phyloP scores from a whole-genome alignment of 495 filamentous ascomycete species.

The Terfezia claveryi region DNA sequence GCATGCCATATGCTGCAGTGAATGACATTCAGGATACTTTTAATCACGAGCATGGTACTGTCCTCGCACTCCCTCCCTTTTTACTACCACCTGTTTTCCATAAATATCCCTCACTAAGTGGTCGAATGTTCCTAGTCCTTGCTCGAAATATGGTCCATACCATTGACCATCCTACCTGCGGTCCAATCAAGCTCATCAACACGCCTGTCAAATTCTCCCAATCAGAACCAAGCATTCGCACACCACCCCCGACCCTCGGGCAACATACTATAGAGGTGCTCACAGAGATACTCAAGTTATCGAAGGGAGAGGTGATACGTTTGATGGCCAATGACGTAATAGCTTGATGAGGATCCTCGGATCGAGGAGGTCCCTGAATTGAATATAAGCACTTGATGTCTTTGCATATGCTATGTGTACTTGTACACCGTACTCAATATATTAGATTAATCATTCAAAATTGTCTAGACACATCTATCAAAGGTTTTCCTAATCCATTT shows the following conservation, averaged over 20 bases:
- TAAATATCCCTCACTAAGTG: not conserved
- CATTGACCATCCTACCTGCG: slow-evolving; percentile 61
- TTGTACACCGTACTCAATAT: too few species aligned
- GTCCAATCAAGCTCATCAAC: slow-evolving; percentile 71
- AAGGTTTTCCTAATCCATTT: too few species aligned
- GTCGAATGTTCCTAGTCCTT: slow-evolving; percentile 24
- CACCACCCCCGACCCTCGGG: slow-evolving; percentile 63
- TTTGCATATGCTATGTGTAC: too few species aligned
- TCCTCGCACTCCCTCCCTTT: not conserved
- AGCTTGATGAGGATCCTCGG: too few species aligned
- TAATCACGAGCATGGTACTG: slow-evolving; percentile 44
- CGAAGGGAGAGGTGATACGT: slow-evolving; percentile 14
- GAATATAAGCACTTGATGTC: too few species aligned
- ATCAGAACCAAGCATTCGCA: slow-evolving; percentile 52
- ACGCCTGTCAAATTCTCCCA: slow-evolving; percentile 93
- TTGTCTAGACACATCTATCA: too few species aligned
- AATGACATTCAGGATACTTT: slow-evolving; percentile 76
- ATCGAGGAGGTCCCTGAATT: too few species aligned
- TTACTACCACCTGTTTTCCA: not conserved
- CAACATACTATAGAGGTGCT: slow-evolving; percentile 86
- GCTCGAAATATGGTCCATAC: slow-evolving; percentile 77
- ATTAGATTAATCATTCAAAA: too few species aligned
- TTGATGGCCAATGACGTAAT: too few species aligned
- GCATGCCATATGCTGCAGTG: slow-evolving; percentile 86
- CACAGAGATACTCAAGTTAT: slow-evolving; percentile 39